Conservation (phyloP, 1,284 basidiomycete species). For the Austropuccinia psidii region DNA sequence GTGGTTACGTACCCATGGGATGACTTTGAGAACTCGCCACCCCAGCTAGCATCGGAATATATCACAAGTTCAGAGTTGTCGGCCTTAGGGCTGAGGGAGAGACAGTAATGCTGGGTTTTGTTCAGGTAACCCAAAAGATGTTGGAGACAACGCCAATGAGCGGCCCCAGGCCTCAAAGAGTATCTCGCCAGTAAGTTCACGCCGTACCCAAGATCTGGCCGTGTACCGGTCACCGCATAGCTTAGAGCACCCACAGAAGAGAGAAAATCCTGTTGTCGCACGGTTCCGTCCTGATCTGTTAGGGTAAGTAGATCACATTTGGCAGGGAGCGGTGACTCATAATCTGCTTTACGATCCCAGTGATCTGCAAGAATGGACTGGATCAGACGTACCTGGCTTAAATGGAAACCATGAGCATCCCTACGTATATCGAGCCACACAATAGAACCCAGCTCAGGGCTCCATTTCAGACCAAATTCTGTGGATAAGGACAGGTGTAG, state of each 20-base stretch:
- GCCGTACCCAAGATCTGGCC: neutral
- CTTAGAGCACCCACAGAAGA: neutral
- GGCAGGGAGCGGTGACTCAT: neutral
- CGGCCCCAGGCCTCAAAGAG: neutral
- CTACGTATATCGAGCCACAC: too few species aligned
- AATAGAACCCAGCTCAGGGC: too few species aligned
- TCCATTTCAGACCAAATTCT: too few species aligned
- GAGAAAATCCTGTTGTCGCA: neutral
- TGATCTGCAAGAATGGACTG: too few species aligned
- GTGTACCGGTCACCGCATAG: neutral
- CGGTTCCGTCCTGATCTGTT: too few species aligned
- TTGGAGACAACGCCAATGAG: neutral
- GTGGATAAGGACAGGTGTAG: too few species aligned
- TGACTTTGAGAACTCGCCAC: neutral
- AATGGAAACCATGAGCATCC: too few species aligned
- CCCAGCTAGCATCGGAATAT: slow-evolving; percentile 6
- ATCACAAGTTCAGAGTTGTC: neutral
- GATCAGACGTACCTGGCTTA: too few species aligned
- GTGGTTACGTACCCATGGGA: neutral
- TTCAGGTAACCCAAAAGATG: neutral
- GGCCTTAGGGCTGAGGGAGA: neutral
- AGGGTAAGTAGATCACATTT: too few species aligned
- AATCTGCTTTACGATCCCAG: too few species aligned
- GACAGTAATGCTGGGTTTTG: neutral
- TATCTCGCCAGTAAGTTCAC: neutral